Base-by-base conservation (phyloP, 2,329 filamentous ascomycete species). In the Penicillium sp. region DNA sequence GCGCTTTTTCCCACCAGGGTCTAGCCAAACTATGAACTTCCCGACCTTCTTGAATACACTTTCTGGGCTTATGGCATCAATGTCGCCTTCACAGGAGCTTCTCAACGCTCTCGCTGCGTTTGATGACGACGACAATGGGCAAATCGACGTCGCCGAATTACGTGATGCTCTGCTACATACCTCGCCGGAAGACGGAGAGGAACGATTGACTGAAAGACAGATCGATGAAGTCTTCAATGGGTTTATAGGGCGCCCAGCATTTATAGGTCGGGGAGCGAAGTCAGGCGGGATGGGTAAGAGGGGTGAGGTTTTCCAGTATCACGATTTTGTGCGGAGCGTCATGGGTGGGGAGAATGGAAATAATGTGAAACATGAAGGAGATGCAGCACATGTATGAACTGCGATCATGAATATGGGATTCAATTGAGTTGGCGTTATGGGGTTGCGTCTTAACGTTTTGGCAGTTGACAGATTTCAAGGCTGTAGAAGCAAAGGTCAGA, bases 121-220 rank as follows among this genome's bases (percentile, higher is more conserved):
- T 70, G 94, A 99, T 69, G 90, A 96, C 59, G 91, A 96, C 60
- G 94, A 99, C 71, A 94, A 89, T 66, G 94, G 94, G 3, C 91
- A 97, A 73, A 86, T 97, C 37, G 91, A 97, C 69, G 77, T 96
- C 19, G 82, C 78, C 0, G 91, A 96, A 73, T 76, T 99, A 59
- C 85, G 89, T 43, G 90, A 94, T 64, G 91, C 93, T 0, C 73
- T 99, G 42, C 75, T 97, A 38, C 84, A 91, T 62, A 96, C 91
- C 0, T 85, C 86, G 0, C 90, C 91, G 0, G 91, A 96, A 63
- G 80, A 84, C 0, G 90, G 89, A 37, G 80, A 80, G 71, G 78
- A 78, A 37, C 74, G 82, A 0, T 74, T 95, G 61, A 88, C 84
- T 0, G 84, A 87, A 50, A 76, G 80, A 35, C 91, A 97, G 69